Evolutionary conservation across 768 basidiomycete genomes (phyloP).

Genomic region (Cystofilobasidium ferigula): DNA sequence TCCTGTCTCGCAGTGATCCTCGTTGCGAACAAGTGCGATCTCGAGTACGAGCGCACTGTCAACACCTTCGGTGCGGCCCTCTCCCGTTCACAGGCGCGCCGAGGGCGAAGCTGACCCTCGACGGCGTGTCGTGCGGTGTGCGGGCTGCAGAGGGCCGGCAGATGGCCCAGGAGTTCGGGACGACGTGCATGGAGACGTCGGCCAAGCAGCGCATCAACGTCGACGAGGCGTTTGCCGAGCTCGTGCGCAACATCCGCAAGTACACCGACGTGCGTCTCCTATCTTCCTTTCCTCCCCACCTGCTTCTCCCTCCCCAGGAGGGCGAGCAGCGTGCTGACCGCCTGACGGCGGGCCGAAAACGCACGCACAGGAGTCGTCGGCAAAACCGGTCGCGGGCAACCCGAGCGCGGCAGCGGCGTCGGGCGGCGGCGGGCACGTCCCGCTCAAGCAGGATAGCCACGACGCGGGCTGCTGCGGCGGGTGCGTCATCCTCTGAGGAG

Average conservation of each 20-base stretch:
- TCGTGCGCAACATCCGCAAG: slow-evolving; percentile 85
- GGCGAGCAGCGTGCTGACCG: too few species aligned
- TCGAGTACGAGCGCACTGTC: slow-evolving; percentile 92
- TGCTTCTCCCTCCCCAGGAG: neutral
- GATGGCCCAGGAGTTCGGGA: slow-evolving; percentile 85
- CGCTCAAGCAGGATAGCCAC: slow-evolving; percentile 21
- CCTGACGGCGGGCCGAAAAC: neutral
- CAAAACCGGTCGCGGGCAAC: slow-evolving; percentile 1
- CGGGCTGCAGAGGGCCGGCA: slow-evolving; percentile 75
- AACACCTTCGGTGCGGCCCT: slow-evolving; percentile 66
- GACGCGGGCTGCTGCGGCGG: slow-evolving; percentile 21
- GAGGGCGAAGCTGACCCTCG: neutral
- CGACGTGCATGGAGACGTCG: slow-evolving; percentile 91
- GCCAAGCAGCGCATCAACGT: slow-evolving; percentile 95
- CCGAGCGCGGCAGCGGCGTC: neutral
- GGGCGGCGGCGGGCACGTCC: slow-evolving; percentile 11
- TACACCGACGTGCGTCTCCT: slow-evolving; percentile 65
- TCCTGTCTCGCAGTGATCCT: slow-evolving; percentile 35
- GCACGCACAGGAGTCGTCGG: neutral
- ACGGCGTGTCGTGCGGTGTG: neutral
- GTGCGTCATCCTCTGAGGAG: slow-evolving; percentile 15
- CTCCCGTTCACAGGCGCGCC: too few species aligned
- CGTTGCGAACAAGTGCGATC: slow-evolving; percentile 95
- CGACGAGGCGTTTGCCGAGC: slow-evolving; percentile 84
- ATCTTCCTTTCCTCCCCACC: neutral